A percentile compares a stretch with the other conserved stretches of the same genome.
These are phyloP conservation scores for Pilobolus umbonatus DNA, from an alignment of 192 early-diverging fungal species.

Conservation along the genomic window DNA sequence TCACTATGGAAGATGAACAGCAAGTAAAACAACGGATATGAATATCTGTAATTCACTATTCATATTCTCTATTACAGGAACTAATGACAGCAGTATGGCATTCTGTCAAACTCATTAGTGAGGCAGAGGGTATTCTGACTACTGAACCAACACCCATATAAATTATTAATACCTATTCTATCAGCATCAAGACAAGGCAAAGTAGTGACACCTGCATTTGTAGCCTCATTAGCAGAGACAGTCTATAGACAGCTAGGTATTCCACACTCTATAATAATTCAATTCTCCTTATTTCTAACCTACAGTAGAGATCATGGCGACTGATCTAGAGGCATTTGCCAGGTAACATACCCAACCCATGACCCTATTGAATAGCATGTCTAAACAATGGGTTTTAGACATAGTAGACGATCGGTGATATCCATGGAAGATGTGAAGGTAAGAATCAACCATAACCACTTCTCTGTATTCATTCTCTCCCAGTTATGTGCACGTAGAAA, in stretches of 20 bases:
- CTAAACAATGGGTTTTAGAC: background rate
- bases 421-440: slow-evolving; percentile 14
- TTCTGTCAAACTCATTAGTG: background rate
- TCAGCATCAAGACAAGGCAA: background rate
- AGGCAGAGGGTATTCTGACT: background rate
- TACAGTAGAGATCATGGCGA: background rate
- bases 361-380: background rate
- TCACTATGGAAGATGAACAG: too few relatives aligned
- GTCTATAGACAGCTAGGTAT: slow-evolving; percentile 1
- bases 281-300: too few relatives aligned
- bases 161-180: background rate
- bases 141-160: background rate
- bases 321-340: slow-evolving; percentile 10
- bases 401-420: slow-evolving; percentile 3
- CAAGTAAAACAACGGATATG: too few relatives aligned
- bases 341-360: background rate
- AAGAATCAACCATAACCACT: background rate
- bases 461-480: background rate
- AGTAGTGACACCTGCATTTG: background rate
- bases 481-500: slow-evolving; percentile 13
- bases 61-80: background rate
- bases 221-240: background rate
- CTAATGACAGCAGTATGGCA: slow-evolving; percentile 1
- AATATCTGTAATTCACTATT: too few relatives aligned
- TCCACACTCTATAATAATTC: too few relatives aligned